Percentiles rank a stretch among this genome's conserved stretches.
These are phyloP conservation scores for Schizosaccharomyces versatilis DNA, from an alignment of 1,139 yeast species.

Conservation along the genomic window DNA sequence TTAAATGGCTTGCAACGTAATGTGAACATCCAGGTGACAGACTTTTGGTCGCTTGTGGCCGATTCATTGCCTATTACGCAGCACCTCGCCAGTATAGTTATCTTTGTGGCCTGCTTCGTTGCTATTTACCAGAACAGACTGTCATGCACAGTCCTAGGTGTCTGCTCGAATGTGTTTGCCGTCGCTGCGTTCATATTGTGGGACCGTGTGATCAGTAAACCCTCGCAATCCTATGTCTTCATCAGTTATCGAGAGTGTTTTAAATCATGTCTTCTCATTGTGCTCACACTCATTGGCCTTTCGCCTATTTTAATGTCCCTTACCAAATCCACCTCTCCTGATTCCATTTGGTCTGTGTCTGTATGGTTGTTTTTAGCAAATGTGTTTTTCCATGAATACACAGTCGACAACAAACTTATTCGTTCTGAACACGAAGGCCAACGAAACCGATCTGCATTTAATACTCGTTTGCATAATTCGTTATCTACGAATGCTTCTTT, in stretches of 20 bases:
- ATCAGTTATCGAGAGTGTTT: conserved; percentile 17
- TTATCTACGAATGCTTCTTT: conserved; percentile 64
- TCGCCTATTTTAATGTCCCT: conserved; percentile 81
- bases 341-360: conserved; percentile 84
- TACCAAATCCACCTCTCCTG: conserved; percentile 73
- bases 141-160: conserved; percentile 19
- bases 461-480: conserved; percentile 27
- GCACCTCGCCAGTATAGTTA: conserved; percentile 38
- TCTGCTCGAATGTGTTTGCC: conserved; percentile 18
- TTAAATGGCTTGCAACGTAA: conserved; percentile 57
- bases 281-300: conserved; percentile 47
- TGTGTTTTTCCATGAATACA: conserved; percentile 44
- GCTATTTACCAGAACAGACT: conserved; percentile 22
- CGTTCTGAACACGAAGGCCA: conserved; percentile 1
- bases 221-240: conserved; percentile 4
- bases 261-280: conserved; percentile 47
- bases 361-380: conserved; percentile 54
- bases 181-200: conserved; percentile 23
- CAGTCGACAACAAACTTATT: conserved; percentile 16
- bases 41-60: conserved; percentile 37
- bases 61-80: conserved; percentile 50
- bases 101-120: conserved; percentile 40
- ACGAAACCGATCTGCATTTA: neutral
- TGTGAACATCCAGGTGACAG: conserved; percentile 42
- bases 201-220: conserved; percentile 12